Conservation (phyloP, 805 yeast species). For the Ogataea trehalophila region DNA sequence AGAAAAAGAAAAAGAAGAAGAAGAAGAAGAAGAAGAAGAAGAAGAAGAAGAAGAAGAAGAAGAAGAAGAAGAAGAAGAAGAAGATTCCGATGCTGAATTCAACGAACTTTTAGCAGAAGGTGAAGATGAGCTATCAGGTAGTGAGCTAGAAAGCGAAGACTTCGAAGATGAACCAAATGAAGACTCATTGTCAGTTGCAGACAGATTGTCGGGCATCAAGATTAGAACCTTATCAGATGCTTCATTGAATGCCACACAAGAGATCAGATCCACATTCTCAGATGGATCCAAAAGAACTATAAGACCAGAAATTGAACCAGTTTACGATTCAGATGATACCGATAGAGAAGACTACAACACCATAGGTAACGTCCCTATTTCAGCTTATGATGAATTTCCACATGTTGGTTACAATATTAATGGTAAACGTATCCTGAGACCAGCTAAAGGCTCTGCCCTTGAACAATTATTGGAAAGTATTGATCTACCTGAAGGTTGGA, state of each 20-base stretch:
- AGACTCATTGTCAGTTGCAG: constrained; percentile 46
- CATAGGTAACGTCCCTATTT: constrained; percentile 87
- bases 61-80: constrained; percentile 28
- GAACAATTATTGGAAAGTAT: constrained; percentile 85
- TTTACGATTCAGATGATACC: constrained; percentile 92
- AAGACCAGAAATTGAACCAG: constrained; percentile 88
- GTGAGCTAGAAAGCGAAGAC: constrained; percentile 33
- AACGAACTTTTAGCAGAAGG: constrained; percentile 49
- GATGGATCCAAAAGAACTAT: constrained; percentile 80
- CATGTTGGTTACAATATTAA: constrained; percentile 96
- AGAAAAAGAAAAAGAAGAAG: constrained; percentile 15
- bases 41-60: constrained; percentile 22
- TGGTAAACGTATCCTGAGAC: constrained; percentile 98
- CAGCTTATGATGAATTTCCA: constrained; percentile 95
- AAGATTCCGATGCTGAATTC: constrained; percentile 59
- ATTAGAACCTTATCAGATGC: constrained; percentile 46
- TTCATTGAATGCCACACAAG: constrained; percentile 27
- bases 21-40: constrained; percentile 9
- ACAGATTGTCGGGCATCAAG: constrained; percentile 48
- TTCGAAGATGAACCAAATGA: constrained; percentile 52
- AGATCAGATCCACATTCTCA: constrained; percentile 46
- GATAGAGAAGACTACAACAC: constrained; percentile 79
- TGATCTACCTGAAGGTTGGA: constrained; percentile 98
- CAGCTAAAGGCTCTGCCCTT: constrained; percentile 93
- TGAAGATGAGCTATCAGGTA: constrained; percentile 31